Percentiles rank a stretch among this genome's conserved stretches.
Conservation (phyloP, 179 eudicot genomes). For the Gypsophila paniculata region DNA sequence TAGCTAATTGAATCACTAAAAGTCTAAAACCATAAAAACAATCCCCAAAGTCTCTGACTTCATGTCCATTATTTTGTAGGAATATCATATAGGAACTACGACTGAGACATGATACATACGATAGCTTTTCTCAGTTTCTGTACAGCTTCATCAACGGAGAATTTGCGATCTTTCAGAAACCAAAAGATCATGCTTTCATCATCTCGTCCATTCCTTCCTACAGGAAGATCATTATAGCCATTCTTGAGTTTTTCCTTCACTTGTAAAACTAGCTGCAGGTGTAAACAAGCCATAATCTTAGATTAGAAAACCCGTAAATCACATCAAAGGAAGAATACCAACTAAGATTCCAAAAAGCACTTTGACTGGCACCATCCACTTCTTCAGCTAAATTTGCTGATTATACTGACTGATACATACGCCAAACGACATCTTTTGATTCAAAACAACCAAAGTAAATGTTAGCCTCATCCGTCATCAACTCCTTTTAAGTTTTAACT, state of each 20-base stretch:
- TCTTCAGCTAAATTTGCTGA: background rate
- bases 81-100: background rate
- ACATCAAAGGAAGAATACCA: background rate
- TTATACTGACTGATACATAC: background rate
- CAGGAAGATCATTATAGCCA: conserved; percentile 52
- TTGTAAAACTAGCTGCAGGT: conserved; percentile 64
- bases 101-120: conserved; percentile 34
- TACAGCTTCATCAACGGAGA: conserved; percentile 63
- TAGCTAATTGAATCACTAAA: background rate
- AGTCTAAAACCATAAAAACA: background rate
- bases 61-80: background rate
- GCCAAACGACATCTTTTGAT: background rate
- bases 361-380: background rate
- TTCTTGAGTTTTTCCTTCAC: conserved; percentile 78
- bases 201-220: conserved; percentile 82
- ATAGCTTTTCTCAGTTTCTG: conserved; percentile 79
- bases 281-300: conserved; percentile 12
- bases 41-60: background rate
- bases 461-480: background rate
- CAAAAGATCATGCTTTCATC: conserved; percentile 91
- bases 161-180: conserved; percentile 89
- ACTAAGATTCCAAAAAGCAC: background rate
- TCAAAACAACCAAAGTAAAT: background rate
- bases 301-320: conserved; percentile 10
- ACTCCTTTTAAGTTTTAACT: background rate